Base-by-base conservation (phyloP, 805 yeast genomes). In the Cyberlindnera misumaiensis region DNA sequence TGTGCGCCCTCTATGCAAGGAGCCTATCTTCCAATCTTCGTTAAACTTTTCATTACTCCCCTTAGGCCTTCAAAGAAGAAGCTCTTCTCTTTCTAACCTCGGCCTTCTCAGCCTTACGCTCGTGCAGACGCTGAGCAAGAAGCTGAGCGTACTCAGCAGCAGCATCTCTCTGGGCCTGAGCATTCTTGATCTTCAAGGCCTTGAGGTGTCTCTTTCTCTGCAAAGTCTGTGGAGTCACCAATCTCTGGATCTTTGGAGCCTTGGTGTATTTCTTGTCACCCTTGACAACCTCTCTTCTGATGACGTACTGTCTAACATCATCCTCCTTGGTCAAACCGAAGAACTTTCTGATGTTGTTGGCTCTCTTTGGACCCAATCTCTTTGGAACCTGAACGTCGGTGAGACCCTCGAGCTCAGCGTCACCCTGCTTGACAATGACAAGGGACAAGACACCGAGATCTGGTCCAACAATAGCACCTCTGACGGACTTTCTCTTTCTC, bases 281-380 rank as follows among this genome's bases (percentile, higher is more conserved):
- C 83, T 93, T 94, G 75, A 82, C 81, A 58, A 93, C 83, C 72
- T 90, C 96, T 77, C 98, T 89, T 80, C 97, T 93, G 67, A 93
- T 81, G 60, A 93, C 98, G 72, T 78, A 93, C 73, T 77, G 73
- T 68, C 73, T 70, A 52, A 68, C 74, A 58, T 67, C 72, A 56
- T 67, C 72, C 58, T 67, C 95, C 77, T 86, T 84, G 73, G 94
- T 67, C 63, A 87, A 83, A 76, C 97, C 97, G 67, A 86, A 93
- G 95, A 93, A 93, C 75, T 93, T 90, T 84, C 97, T 89, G 73
- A 93, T 93, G 90, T 90, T 75, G 94, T 88, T 90, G 67, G 98
- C 98, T 84, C 98, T 88, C 95, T 93, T 93, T 75, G 98, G 98
- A 67, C 98, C 98, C 67, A 93, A 83, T 81, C 97, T 89, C 83